Base-by-base conservation (phyloP, 768 basidiomycete genomes). In the Kockovaella imperatae region DNA sequence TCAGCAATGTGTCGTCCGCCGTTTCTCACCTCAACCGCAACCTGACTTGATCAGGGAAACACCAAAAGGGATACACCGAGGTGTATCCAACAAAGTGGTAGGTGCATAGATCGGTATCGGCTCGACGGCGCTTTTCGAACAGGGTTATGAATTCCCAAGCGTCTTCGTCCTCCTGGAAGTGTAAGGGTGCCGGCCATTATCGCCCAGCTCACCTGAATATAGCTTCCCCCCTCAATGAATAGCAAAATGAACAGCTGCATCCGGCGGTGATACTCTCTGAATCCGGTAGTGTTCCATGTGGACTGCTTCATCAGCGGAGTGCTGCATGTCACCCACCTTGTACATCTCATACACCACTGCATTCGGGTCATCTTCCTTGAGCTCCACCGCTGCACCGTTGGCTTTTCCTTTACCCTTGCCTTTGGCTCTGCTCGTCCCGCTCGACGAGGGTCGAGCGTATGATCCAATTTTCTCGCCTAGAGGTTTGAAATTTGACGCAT, bases 41-140 rank as follows among this genome's bases (percentile, higher is more conserved):
- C 25, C 95, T 80, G 48, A 85, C 80, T 63, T 78, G 84, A 64
- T 95, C 93, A 4, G 95, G 95, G 73, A 84, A 97, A 71, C 83
- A 85, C 74, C 89, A 95, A 73, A 99, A 99, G 15, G 86, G 86
- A 68, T 91, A 97, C 31, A 97, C 76, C 1, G 90, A 88, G 3
- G 88, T 86, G 71, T 93, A 99, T 8, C 93, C 93, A 39, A 84
- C 78, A 57, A 97, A 95, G 73, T 96, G 93, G 70, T 95, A 93
- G 3, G 76, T 75, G 52, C 77, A 72, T 5, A 79, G 75, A 18
- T 54, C 50, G 23, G 36, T 34, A 10, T 56, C 40, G 15, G 74
- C 77, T 52, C 83, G 77, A 64, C 80, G 83, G 25, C 87, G 80
- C 60, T 84, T 86, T 11, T 78, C 87, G 49, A 60, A 95, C 85